Percentiles rank a stretch among this genome's conserved stretches.
phyloP scores from a whole-genome alignment of 176 grass and related monocot genomes.

The Alopecurus myosuroides region DNA sequence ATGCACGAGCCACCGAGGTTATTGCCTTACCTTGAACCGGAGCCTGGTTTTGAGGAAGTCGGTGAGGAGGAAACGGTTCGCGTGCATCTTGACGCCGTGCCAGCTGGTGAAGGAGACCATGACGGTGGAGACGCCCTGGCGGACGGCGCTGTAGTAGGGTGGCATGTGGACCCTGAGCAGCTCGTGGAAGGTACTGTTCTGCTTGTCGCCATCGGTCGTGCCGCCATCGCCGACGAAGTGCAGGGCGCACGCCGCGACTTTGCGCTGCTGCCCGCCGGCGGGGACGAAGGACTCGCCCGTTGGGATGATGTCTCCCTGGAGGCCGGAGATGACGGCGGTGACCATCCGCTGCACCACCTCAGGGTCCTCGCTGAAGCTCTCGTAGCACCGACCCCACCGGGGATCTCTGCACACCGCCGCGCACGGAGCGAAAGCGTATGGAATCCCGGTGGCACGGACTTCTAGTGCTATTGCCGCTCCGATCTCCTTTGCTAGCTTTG shows the following conservation, averaged over 20 bases:
- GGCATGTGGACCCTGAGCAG: conserved; percentile 66
- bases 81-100: conserved; percentile 84
- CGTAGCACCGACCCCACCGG: conserved; percentile 78
- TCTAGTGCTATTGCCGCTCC: conserved; percentile 56
- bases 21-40: conserved; percentile 47
- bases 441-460: conserved; percentile 66
- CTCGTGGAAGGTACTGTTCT: neutral
- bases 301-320: neutral
- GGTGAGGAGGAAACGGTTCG: conserved; percentile 60
- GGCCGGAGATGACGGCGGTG: neutral
- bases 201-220: conserved; percentile 37
- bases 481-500: conserved; percentile 57
- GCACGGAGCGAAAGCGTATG: conserved; percentile 66
- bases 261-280: conserved; percentile 31
- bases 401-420: conserved; percentile 74
- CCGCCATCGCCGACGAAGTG: conserved; percentile 62
- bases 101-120: conserved; percentile 81
- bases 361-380: conserved; percentile 77
- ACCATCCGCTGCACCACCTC: conserved; percentile 36
- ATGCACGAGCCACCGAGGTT: too few relatives aligned
- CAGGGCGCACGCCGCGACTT: conserved; percentile 12
- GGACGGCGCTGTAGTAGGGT: conserved; percentile 56
- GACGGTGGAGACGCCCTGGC: conserved; percentile 60
- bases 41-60: conserved; percentile 62
- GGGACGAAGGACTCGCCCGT: too few relatives aligned